Evolutionary conservation across 768 basidiomycete species (phyloP).

Genomic region (Suillus variegatus): DNA sequence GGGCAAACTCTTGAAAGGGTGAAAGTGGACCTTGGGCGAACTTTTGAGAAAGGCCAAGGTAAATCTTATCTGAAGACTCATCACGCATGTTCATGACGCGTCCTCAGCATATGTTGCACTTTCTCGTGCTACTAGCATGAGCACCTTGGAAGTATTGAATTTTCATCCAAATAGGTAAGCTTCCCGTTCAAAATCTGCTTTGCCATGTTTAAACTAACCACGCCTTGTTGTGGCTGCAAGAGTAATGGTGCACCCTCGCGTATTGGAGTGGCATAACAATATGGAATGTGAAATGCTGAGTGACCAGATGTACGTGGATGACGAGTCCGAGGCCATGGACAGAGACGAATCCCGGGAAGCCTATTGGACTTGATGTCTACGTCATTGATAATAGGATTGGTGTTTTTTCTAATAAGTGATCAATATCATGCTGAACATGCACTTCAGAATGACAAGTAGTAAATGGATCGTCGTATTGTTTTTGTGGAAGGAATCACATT

Average conservation of each 20-base stretch:
- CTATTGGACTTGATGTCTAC: conserved; percentile 27
- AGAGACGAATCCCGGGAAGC: conserved; percentile 34
- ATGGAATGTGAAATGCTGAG: conserved; percentile 21
- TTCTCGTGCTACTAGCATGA: conserved; percentile 71
- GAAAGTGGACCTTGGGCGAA: conserved; percentile 71
- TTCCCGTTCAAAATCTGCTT: not conserved
- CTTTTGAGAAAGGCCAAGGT: conserved; percentile 86
- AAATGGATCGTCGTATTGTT: not conserved
- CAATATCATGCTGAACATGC: not conserved
- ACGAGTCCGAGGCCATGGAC: conserved; percentile 37
- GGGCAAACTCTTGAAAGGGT: conserved; percentile 88
- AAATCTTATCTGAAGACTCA: conserved; percentile 3
- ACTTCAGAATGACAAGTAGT: not conserved
- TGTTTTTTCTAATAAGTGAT: not conserved
- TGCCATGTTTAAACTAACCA: conserved; percentile 4
- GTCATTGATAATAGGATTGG: no score
- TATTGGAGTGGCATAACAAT: conserved; percentile 55
- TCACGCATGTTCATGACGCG: not conserved
- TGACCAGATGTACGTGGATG: conserved; percentile 16
- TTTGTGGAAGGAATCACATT: not conserved
- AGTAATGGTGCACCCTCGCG: conserved; percentile 64
- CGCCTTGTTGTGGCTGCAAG: conserved; percentile 32
- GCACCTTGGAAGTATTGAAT: conserved; percentile 61
- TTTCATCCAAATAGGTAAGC: conserved; percentile 62
- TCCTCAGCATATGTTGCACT: conserved; percentile 66